These are phyloP conservation scores for Leccinellum luteum DNA, from an alignment of 768 basidiomycete species.

Conservation along the genomic window DNA sequence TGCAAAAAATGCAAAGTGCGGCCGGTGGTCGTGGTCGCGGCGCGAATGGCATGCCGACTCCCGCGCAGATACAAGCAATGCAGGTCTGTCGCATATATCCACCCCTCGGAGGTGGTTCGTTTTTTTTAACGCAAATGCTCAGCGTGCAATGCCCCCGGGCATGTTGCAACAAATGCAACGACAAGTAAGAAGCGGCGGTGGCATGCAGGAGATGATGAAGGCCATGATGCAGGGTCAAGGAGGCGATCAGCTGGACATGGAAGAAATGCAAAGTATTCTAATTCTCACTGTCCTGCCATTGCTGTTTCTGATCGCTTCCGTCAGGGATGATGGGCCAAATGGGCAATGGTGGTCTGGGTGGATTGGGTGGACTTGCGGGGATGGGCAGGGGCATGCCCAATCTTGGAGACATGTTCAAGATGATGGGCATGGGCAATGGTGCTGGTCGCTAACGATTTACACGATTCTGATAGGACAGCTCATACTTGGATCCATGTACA, in stretches of 20 bases:
- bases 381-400: slow-evolving; percentile 67
- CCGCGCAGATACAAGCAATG: slow-evolving; percentile 92
- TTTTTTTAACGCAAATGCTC: slow-evolving; percentile 6
- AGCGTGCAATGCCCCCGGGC: slow-evolving; percentile 94
- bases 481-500: slow-evolving; percentile 12
- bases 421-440: slow-evolving; percentile 79
- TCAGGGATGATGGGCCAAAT: slow-evolving; percentile 87
- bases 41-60: slow-evolving; percentile 84
- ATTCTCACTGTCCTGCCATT: slow-evolving; percentile 5
- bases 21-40: slow-evolving; percentile 85
- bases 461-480: slow-evolving; percentile 6
- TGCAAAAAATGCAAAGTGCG: slow-evolving; percentile 92
- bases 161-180: slow-evolving; percentile 93
- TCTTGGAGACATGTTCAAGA: slow-evolving; percentile 80
- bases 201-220: slow-evolving; percentile 98
- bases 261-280: slow-evolving; percentile 84
- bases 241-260: slow-evolving; percentile 88
- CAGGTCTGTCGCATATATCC: slow-evolving; percentile 51
- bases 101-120: neutral
- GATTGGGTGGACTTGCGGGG: slow-evolving; percentile 48
- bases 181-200: slow-evolving; percentile 75
- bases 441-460: slow-evolving; percentile 28
- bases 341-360: slow-evolving; percentile 56
- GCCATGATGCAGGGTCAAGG: slow-evolving; percentile 96
- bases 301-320: slow-evolving; percentile 8